A percentile compares a stretch with the other conserved stretches of the same genome.
phyloP scores from a whole-genome alignment of 352 stramenopile species.

The Globisporangium solare region DNA sequence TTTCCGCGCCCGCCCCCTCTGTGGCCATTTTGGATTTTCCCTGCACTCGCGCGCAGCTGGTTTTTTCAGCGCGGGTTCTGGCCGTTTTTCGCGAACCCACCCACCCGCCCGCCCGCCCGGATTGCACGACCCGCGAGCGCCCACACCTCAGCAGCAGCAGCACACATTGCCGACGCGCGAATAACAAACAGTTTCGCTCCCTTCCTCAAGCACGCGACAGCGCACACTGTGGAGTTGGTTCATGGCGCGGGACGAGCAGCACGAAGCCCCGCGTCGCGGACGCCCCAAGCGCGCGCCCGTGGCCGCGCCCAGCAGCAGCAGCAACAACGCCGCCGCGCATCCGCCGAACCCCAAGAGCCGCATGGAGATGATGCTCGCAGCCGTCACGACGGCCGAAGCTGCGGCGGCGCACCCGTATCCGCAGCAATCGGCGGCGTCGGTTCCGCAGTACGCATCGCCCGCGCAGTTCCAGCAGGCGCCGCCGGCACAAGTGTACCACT shows the following conservation, averaged over 20 bases:
- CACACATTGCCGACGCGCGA: not conserved
- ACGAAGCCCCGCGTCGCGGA: constrained; percentile 28
- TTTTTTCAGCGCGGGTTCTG: not conserved
- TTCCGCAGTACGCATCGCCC: not conserved
- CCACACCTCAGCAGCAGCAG: not conserved
- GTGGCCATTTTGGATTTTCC: constrained; percentile 54
- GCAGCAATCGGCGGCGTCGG: not conserved
- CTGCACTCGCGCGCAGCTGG: constrained; percentile 9
- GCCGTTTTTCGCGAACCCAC: not conserved
- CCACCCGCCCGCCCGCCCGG: too few species aligned
- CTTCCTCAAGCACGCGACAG: too few species aligned
- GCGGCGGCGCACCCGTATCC: not conserved
- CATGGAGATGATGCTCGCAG: constrained; percentile 45
- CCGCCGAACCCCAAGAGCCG: constrained; percentile 32
- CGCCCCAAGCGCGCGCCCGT: constrained; percentile 23
- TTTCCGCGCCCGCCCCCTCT: not conserved
- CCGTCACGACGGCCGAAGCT: constrained; percentile 9
- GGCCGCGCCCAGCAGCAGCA: not conserved
- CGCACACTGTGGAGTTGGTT: too few species aligned
- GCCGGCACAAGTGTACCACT: not conserved
- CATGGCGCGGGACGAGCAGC: constrained; percentile 40
- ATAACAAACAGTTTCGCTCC: constrained; percentile 2
- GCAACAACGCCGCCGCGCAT: constrained; percentile 3
- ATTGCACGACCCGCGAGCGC: not conserved
- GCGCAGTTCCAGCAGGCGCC: not conserved